These are phyloP conservation scores for Apiospora pterosperma DNA, from an alignment of 2,329 filamentous ascomycete species.

Conservation along the genomic window DNA sequence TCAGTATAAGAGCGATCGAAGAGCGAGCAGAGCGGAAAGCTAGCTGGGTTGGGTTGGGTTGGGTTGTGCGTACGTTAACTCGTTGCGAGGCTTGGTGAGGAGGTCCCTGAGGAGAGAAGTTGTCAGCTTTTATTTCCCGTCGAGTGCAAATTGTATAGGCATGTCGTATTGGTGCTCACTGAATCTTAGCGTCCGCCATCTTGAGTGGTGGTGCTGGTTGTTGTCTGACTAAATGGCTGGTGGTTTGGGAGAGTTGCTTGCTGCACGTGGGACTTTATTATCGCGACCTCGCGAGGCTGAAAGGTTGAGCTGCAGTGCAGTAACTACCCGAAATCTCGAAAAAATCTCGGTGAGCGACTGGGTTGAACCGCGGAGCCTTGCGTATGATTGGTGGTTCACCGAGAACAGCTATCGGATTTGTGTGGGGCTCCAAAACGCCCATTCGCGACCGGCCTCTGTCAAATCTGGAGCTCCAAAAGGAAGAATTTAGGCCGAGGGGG, in stretches of 20 bases:
- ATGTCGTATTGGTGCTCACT: constrained; percentile 45
- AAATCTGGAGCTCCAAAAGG: neutral
- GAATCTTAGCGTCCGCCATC: constrained; percentile 55
- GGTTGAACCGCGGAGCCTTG: neutral
- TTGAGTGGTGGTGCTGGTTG: constrained; percentile 8
- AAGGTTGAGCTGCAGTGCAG: neutral
- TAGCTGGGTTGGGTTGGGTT: constrained; percentile 11
- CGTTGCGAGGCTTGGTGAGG: constrained; percentile 80
- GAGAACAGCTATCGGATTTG: neutral
- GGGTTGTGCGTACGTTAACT: constrained; percentile 75
- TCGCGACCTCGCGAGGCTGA: constrained; percentile 11
- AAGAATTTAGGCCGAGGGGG: neutral
- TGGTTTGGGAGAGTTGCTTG: neutral
- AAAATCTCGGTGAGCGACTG: constrained; percentile 9
- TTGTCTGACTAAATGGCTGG: neutral
- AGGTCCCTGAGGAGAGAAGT: constrained; percentile 64
- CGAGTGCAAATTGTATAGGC: constrained; percentile 7
- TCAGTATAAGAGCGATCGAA: constrained; percentile 36
- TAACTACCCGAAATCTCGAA: constrained; percentile 7
- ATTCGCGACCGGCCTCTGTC: neutral
- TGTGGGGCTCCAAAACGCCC: neutral
- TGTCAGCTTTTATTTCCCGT: constrained; percentile 7
- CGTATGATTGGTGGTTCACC: constrained; percentile 8
- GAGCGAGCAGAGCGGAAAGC: constrained; percentile 15
- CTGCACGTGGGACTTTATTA: neutral